A percentile compares a stretch with the other conserved stretches of the same genome.
phyloP scores from a whole-genome alignment of 108 stramenopile species.

The Cyclotella sp. region DNA sequence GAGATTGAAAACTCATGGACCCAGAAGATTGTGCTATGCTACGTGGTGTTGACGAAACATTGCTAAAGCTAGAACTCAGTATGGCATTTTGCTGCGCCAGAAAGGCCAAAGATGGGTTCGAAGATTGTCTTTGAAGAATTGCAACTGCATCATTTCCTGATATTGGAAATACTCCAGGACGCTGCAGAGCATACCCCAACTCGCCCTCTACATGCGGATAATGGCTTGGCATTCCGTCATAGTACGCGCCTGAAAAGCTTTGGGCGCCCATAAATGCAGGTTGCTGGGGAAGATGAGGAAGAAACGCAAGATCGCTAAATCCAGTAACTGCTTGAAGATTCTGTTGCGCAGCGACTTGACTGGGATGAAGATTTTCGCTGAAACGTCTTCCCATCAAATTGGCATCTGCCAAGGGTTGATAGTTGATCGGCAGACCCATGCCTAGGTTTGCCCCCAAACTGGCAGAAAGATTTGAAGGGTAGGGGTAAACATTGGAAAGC shows the following conservation, averaged over 20 bases:
- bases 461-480: conserved; percentile 30
- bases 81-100: conserved; percentile 33
- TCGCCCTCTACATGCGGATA: conserved; percentile 61
- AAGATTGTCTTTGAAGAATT: conserved; percentile 40
- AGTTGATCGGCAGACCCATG: conserved; percentile 21
- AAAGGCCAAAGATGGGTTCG: conserved; percentile 19
- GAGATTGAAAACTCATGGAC: conserved; percentile 20
- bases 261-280: conserved; percentile 57
- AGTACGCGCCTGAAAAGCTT: conserved; percentile 56
- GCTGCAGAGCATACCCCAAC: conserved; percentile 76
- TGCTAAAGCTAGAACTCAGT: conserved; percentile 28
- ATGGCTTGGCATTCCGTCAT: conserved; percentile 52
- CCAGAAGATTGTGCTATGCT: not conserved
- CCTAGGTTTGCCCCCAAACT: conserved; percentile 28
- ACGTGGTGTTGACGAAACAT: conserved; percentile 26
- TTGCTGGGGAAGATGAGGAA: conserved; percentile 27
- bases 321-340: conserved; percentile 29
- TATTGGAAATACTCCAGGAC: conserved; percentile 83
- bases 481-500: conserved; percentile 10
- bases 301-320: conserved; percentile 12
- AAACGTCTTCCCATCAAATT: conserved; percentile 39
- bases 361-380: conserved; percentile 41
- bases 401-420: conserved; percentile 23
- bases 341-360: conserved; percentile 36
- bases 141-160: conserved; percentile 14